Evolutionary conservation across 1,284 basidiomycete genomes (phyloP).

Genomic region (Anthracocystis walkeri): DNA sequence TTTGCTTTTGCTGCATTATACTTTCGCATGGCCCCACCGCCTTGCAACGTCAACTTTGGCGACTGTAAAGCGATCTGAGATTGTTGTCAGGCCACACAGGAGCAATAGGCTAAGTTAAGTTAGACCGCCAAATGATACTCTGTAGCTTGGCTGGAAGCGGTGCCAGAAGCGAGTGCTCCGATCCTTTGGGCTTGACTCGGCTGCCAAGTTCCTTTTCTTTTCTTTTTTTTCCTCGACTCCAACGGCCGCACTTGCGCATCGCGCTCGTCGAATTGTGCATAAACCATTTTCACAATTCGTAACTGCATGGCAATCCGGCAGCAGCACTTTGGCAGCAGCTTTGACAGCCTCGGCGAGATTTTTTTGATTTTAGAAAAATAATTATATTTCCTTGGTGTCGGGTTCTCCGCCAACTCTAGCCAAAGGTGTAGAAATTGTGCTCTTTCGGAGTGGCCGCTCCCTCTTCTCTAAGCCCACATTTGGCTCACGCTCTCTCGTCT

Average conservation of each 20-base stretch:
- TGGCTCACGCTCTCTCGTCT: no score
- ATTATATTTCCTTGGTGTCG: not conserved
- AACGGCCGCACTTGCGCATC: slow-evolving; percentile 1
- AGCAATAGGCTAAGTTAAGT: no score
- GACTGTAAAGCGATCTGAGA: no score
- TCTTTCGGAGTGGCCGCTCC: no score
- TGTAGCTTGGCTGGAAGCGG: no score
- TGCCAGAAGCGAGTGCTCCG: slow-evolving; percentile 3
- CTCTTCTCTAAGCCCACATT: not conserved
- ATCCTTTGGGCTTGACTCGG: not conserved
- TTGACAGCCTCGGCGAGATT: slow-evolving; percentile 1
- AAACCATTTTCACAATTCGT: not conserved
- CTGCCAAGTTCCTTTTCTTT: not conserved
- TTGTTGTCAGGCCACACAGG: no score
- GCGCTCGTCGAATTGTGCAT: slow-evolving; percentile 6
- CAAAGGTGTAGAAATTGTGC: no score
- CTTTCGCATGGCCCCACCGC: no score
- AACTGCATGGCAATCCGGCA: not conserved
- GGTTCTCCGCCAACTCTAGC: not conserved
- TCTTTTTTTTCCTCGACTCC: not conserved
- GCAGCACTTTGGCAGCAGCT: not conserved
- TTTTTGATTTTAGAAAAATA: not conserved
- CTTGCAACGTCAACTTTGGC: no score
- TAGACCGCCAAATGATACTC: no score
- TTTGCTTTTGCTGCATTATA: no score